Base-by-base conservation (phyloP, 164 flowering plant genomes). In the Nymphaea colorata region DNA sequence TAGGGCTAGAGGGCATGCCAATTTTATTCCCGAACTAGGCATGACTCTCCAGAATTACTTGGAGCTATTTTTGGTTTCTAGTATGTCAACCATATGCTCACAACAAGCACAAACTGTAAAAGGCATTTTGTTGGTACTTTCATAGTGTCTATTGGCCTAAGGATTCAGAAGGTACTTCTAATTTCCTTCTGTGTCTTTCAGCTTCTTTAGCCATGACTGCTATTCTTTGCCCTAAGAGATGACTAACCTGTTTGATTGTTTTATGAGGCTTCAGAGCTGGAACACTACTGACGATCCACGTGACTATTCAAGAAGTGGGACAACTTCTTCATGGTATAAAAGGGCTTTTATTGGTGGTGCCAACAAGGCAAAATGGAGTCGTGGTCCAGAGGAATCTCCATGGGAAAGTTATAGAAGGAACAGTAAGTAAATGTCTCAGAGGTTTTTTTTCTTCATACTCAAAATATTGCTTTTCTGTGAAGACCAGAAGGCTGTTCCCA, bases 321-420 rank as follows among this genome's bases (percentile, higher is more conserved):
- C 65, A 73, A 80, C 77, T 59, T 41, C 75, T 68, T 83, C 93
- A 11, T 83, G 92, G 98, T 85, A 79, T 76, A 84, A 64, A 76
- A 72, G 74, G 64, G 41, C 3, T 2, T 80, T 79, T 45, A 70
- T 76, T 64, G 72, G 78, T 68, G 51, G 61, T 44, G 76, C 69
- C 59, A 84, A 81, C 67, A 68, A 73, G 25, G 80, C 72, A 64
- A 70, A 61, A 65, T 71, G 70, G 42, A 42, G 72, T 60, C 64
- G 68, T 60, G 67, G 72, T 67, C 68, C 76, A 65, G 77, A 76
- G 59, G 81, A 80, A 67, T 71, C 82, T 47, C 76, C 68, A 36
- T 47, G 71, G 75, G 72, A 67, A 69, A 66, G 60, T 71, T 69
- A 44, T 59, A 59, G 70, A 67, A 70, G 75, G 51, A 76, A 76